Percentiles rank a stretch among this genome's conserved stretches.
phyloP scores from a whole-genome alignment of 2,329 filamentous ascomycete species.

The Diplodia intermedia region DNA sequence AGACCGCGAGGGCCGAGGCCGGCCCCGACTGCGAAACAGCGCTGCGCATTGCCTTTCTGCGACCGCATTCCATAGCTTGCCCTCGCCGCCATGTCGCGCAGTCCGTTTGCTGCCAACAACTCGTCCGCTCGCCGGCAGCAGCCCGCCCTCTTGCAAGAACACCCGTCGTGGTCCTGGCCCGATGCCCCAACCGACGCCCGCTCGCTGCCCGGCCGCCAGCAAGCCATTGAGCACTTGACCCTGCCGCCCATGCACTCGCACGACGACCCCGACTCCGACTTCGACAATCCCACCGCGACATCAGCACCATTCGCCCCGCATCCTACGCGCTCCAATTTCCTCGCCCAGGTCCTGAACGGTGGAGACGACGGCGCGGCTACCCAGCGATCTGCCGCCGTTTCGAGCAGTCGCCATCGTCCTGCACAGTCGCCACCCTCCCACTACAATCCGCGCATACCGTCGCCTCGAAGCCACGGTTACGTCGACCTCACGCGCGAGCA shows the following conservation, averaged over 20 bases:
- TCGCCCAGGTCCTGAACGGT: slow-evolving; percentile 44
- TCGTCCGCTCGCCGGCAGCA: slow-evolving; percentile 2
- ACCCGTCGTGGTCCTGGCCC: slow-evolving; percentile 11
- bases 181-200: neutral
- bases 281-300: neutral
- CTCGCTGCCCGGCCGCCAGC: slow-evolving; percentile 2
- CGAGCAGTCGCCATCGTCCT: slow-evolving; percentile 15
- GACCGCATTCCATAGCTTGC: slow-evolving; percentile 13
- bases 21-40: neutral
- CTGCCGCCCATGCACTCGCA: slow-evolving; percentile 10
- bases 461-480: slow-evolving; percentile 40
- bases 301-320: neutral
- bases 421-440: slow-evolving; percentile 33
- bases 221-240: neutral
- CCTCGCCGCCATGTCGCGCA: slow-evolving; percentile 22
- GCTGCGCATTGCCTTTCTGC: neutral
- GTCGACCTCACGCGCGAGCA: slow-evolving; percentile 42
- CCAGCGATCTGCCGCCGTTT: slow-evolving; percentile 10
- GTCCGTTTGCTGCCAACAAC: slow-evolving; percentile 10
- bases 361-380: slow-evolving; percentile 31
- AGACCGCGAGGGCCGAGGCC: neutral
- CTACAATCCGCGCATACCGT: slow-evolving; percentile 4
- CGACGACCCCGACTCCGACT: neutral
- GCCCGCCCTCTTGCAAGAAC: neutral
- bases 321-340: slow-evolving; percentile 35